These are phyloP conservation scores for Paecilomyces sp. DNA, from an alignment of 2,329 filamentous ascomycete species.

Conservation along the genomic window DNA sequence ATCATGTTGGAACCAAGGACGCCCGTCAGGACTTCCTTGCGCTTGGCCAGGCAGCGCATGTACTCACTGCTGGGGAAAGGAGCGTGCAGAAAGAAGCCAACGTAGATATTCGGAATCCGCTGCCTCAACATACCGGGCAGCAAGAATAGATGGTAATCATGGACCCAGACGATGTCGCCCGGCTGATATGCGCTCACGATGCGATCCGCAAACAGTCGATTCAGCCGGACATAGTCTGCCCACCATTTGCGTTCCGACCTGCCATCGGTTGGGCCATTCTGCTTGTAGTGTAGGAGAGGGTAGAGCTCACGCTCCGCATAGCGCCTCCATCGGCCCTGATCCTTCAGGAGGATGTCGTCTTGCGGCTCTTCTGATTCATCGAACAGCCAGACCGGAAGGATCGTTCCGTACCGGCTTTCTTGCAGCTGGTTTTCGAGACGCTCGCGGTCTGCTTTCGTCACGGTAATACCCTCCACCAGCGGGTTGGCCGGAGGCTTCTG, in stretches of 20 bases:
- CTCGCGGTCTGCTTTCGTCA: conserved; percentile 62
- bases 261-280: conserved; percentile 82
- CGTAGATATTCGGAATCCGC: conserved; percentile 79
- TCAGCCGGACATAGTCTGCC: conserved; percentile 90
- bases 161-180: conserved; percentile 84
- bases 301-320: conserved; percentile 91
- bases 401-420: conserved; percentile 67
- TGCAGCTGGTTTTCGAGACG: conserved; percentile 68
- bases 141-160: conserved; percentile 90
- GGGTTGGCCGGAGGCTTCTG: conserved; percentile 51
- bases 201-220: conserved; percentile 81
- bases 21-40: conserved; percentile 86
- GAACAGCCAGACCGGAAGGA: conserved; percentile 81
- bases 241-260: conserved; percentile 74
- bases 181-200: conserved; percentile 86
- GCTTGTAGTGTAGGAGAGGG: conserved; percentile 92
- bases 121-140: conserved; percentile 84
- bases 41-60: conserved; percentile 75
- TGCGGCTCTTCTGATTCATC: conserved; percentile 66
- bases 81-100: conserved; percentile 88
- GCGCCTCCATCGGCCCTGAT: conserved; percentile 78
- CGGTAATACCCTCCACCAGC: conserved; percentile 60
- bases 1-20: conserved; percentile 87
- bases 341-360: conserved; percentile 64
- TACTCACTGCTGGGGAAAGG: conserved; percentile 97